Evolutionary conservation across 2,329 filamentous ascomycete genomes (phyloP), one percentile per base, ranked within the genome.

Genomic region (Eutypella sp.): DNA sequence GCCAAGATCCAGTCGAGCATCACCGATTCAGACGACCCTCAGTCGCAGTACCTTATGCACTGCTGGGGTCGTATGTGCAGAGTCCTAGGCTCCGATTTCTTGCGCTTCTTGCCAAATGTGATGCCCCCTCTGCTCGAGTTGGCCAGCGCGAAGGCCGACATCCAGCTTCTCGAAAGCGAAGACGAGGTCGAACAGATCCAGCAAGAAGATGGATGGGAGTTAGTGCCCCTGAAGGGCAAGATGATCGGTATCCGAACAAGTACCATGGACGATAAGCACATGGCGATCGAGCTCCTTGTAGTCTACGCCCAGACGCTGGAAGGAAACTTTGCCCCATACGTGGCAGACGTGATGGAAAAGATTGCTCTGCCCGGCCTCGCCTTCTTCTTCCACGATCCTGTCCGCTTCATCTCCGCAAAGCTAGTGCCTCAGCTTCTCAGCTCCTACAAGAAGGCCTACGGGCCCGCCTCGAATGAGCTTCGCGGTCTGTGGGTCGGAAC

Each of bases 21-120:
- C 51, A 85, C 84, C 4, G 93, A 99, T 59, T 72, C 90, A 1
- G 93, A 99, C 58, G 93, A 99, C 62, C 93, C 93, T 33, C 93
- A 99, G 67, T 87, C 90, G 15, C 92, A 95, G 60, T 99, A 99
- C 66, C 78, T 99, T 29, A 88, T 99, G 70, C 93, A 99, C 75
- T 99, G 93, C 72, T 99, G 93, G 93, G 93, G 93, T 43, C 84
- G 93, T 41, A 99, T 99, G 93, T 97, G 92, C 69, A 85, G 93
- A 54, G 92, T 99, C 24, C 79, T 99, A 52, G 90, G 87, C 18
- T 73, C 80, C 40, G 91, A 96, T 58, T 99, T 99, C 67, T 76
- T 97, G 11, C 91, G 91, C 15, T 99, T 95, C 74, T 76, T 99
- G 44, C 83, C 85, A 31, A 91, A 83, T 41, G 93, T 99, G 51